Percentiles rank a stretch among this genome's conserved stretches.
Evolutionary conservation across 2,329 filamentous ascomycete genomes (phyloP).

Genomic region (Ophiostoma sp.): DNA sequence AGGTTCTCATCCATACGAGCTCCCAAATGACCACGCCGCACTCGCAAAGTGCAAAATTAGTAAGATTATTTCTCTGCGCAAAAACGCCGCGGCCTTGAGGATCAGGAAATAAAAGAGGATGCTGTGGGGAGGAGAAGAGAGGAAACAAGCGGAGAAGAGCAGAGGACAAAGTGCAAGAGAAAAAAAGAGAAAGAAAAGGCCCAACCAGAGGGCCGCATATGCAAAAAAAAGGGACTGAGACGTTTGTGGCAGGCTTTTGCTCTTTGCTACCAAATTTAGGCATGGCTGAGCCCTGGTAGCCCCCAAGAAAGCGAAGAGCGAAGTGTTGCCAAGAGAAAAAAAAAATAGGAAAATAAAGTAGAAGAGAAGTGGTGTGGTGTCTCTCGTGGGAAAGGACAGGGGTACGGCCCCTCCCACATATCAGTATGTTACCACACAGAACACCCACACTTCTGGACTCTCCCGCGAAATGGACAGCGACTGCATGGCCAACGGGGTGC

Average conservation of each 20-base stretch:
- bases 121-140: neutral
- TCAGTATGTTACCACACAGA: neutral
- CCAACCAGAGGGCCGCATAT: slow-evolving; percentile 2
- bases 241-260: neutral
- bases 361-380: neutral
- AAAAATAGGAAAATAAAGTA: neutral
- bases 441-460: neutral
- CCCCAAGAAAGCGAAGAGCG: neutral
- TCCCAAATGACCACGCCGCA: neutral
- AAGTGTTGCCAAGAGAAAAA: neutral
- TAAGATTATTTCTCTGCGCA: neutral
- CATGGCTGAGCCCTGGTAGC: neutral
- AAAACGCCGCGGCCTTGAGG: neutral
- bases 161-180: neutral
- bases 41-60: neutral
- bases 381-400: neutral
- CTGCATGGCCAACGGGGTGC: neutral
- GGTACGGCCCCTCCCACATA: slow-evolving; percentile 3
- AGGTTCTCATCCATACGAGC: neutral
- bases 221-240: neutral
- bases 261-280: neutral
- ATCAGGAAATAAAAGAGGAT: neutral
- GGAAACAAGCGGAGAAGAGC: neutral
- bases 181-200: neutral
- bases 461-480: neutral